A percentile compares a stretch with the other conserved stretches of the same genome.
phyloP scores from a whole-genome alignment of 352 stramenopile genomes.

The Globisporangium splendens region DNA sequence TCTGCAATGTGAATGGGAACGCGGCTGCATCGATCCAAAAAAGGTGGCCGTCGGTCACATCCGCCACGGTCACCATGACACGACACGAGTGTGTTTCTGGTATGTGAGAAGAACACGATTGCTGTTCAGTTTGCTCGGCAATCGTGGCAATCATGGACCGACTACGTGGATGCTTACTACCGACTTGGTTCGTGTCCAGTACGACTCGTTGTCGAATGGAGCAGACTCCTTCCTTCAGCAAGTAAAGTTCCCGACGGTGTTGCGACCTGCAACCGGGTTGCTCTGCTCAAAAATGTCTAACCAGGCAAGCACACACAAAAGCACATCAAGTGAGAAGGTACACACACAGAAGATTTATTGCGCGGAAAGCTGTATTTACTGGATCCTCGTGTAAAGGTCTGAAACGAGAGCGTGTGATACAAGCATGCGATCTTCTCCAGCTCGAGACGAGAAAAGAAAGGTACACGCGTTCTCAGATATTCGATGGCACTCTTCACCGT shows the following conservation, averaged over 20 bases:
- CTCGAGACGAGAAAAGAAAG: conserved; percentile 41
- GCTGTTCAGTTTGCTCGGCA: background rate
- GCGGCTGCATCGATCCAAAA: conserved; percentile 44
- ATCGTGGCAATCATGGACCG: background rate
- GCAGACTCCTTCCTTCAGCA: conserved; percentile 54
- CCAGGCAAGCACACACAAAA: conserved; percentile 4
- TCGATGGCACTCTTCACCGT: conserved; percentile 37
- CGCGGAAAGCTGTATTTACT: conserved; percentile 14
- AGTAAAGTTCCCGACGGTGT: conserved; percentile 23
- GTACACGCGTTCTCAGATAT: conserved; percentile 40
- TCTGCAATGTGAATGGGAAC: conserved; percentile 40
- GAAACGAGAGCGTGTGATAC: conserved; percentile 48
- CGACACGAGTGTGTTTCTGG: conserved; percentile 16
- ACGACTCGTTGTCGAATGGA: conserved; percentile 36
- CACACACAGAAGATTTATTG: background rate
- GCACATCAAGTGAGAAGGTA: background rate
- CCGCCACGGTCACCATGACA: conserved; percentile 45
- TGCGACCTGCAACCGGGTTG: background rate
- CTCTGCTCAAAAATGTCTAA: conserved; percentile 32
- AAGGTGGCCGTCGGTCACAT: conserved; percentile 46
- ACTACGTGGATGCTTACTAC: background rate
- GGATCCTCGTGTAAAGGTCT: conserved; percentile 36
- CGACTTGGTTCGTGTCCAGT: background rate
- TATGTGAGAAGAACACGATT: background rate
- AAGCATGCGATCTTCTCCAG: conserved; percentile 55